These are phyloP conservation scores for Arthrobotrys pseudoclavata DNA, from an alignment of 2,329 filamentous ascomycete genomes.

Conservation along the genomic window DNA sequence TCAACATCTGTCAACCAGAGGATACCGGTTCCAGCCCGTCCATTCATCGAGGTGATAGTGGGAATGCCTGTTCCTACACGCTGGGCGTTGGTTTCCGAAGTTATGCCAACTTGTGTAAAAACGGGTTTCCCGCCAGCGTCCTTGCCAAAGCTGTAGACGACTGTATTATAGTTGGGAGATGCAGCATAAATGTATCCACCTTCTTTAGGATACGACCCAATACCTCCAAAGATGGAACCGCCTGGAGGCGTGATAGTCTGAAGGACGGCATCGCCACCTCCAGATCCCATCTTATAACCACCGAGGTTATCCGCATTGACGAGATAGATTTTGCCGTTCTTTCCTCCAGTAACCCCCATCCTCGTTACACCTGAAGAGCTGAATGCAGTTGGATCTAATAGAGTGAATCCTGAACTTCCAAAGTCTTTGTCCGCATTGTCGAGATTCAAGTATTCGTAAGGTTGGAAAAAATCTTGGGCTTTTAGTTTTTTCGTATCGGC, in stretches of 20 bases:
- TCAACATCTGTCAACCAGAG: slow-evolving; percentile 67
- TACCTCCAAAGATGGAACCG: slow-evolving; percentile 64
- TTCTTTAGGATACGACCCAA: slow-evolving; percentile 67
- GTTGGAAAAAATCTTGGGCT: slow-evolving; percentile 72
- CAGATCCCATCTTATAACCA: slow-evolving; percentile 66
- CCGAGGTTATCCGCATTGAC: slow-evolving; percentile 67
- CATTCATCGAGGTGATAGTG: slow-evolving; percentile 66
- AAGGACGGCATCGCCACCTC: slow-evolving; percentile 66
- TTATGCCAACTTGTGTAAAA: slow-evolving; percentile 64
- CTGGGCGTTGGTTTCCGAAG: slow-evolving; percentile 62
- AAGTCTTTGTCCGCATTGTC: slow-evolving; percentile 66
- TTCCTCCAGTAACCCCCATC: slow-evolving; percentile 64
- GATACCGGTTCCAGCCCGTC: slow-evolving; percentile 66
- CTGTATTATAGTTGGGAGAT: slow-evolving; percentile 62
- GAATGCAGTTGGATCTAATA: slow-evolving; percentile 68
- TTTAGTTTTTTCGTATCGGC: slow-evolving; percentile 67
- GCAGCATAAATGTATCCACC: slow-evolving; percentile 68
- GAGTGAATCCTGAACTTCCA: slow-evolving; percentile 67
- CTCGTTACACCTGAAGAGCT: slow-evolving; percentile 61
- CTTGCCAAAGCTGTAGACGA: slow-evolving; percentile 64
- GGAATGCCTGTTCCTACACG: slow-evolving; percentile 65
- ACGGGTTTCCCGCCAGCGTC: slow-evolving; percentile 61
- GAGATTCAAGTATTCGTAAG: slow-evolving; percentile 66
- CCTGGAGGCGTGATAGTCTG: slow-evolving; percentile 64
- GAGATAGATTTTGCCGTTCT: slow-evolving; percentile 66